Base-by-base conservation (phyloP, 2,329 filamentous ascomycete genomes). In the Raffaelea deltoideospora region DNA sequence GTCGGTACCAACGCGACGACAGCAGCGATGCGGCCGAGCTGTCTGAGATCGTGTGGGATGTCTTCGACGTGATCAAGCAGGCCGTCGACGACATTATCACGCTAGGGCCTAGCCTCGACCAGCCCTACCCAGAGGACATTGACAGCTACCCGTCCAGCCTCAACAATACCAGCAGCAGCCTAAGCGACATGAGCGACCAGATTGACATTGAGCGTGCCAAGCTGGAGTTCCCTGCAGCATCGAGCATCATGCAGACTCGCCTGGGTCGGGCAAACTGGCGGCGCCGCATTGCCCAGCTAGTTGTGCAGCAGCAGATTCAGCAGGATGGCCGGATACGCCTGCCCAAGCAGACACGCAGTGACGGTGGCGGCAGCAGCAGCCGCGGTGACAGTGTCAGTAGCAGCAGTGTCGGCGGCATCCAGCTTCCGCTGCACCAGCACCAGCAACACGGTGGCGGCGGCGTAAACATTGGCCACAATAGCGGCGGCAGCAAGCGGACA, bases 201-300 rank as follows among this genome's bases (percentile, higher is more conserved):
- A 15, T 39, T 5, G 37, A 45, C 17, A 43, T 45, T 30, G 43
- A 40, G 5, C 33, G 37, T 3, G 43, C 43, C 1, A 41, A 39
- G n/a, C 13, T 38, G 1, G 37, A 41, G 15, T 45, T 45, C 11
- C 43, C 43, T 3, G 30, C 23, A 1, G 39, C 43, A 4, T 45
- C 43, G 2, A 31, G 33, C 31, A 43, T 38, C 9, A 37, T 45
- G 5, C 41, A 45, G 14, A 37, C n/a, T 2, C 33, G 43, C 9
- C 37, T 45, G 13, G 43, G 43, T 1, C 39, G 35, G 8, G 43
- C 43, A 3, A 45, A 43, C 29, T 41, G 39, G 41, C 43, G 37
- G 17, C 36, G 41, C 11, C 34, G 41, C 1, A 38, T 44, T 4
- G 38, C 43, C 3, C 43, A 44, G 17, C 22, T 38, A 28, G 32